Conservation (phyloP, 495 filamentous ascomycete genomes). For the Talaromyces trachyspermus region DNA sequence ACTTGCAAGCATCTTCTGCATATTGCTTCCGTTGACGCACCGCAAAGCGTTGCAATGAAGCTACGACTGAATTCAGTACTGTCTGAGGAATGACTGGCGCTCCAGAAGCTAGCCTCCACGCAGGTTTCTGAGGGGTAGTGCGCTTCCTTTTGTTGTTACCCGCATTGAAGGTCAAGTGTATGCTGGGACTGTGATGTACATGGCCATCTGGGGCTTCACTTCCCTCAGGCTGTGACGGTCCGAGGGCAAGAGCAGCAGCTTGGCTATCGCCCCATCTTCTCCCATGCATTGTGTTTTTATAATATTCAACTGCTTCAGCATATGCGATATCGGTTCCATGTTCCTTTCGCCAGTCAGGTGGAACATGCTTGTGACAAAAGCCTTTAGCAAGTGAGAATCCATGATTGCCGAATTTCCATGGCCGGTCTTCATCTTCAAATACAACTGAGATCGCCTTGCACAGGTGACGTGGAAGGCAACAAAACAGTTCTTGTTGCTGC, state of each 20-base stretch:
- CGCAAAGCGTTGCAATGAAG: slow-evolving; percentile 68
- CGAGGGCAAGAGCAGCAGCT: slow-evolving; percentile 72
- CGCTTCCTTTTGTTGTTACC: slow-evolving; percentile 73
- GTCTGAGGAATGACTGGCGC: slow-evolving; percentile 88
- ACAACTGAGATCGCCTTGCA: slow-evolving; percentile 78
- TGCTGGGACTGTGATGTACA: slow-evolving; percentile 35
- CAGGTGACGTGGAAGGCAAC: slow-evolving; percentile 98
- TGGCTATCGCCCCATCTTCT: slow-evolving; percentile 88
- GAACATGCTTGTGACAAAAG: slow-evolving; percentile 94
- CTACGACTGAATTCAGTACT: slow-evolving; percentile 72
- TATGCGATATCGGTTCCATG: slow-evolving; percentile 66
- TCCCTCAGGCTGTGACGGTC: slow-evolving; percentile 34
- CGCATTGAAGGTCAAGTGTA: slow-evolving; percentile 48
- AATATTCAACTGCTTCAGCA: slow-evolving; percentile 68
- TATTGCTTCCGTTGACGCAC: slow-evolving; percentile 86
- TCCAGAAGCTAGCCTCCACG: slow-evolving; percentile 93
- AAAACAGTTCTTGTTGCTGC: slow-evolving; percentile 94
- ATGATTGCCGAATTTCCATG: slow-evolving; percentile 72
- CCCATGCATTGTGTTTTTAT: slow-evolving; percentile 76
- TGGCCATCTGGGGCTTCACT: not conserved
- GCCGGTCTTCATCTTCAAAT: slow-evolving; percentile 91
- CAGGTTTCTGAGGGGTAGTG: slow-evolving; percentile 52
- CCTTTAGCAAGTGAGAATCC: slow-evolving; percentile 85
- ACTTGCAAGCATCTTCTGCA: slow-evolving; percentile 85
- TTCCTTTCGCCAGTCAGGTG: slow-evolving; percentile 78